Conservation (phyloP, 2,329 filamentous ascomycete genomes). For the Claviceps africana region DNA sequence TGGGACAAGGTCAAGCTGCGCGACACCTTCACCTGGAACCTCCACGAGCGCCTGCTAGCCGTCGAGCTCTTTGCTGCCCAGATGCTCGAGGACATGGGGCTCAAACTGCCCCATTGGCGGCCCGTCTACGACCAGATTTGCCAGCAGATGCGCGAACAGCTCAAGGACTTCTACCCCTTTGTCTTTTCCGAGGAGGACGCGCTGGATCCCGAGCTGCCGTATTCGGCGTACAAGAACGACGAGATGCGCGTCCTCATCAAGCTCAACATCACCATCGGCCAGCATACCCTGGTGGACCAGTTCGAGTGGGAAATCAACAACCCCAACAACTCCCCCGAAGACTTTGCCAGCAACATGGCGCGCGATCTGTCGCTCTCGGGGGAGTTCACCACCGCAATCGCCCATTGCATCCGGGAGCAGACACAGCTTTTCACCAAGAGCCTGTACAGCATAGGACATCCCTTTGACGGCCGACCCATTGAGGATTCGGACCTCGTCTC, state of each 20-base stretch:
- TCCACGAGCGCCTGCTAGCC: conserved; percentile 74
- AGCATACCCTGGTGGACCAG: conserved; percentile 86
- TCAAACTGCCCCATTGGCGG: conserved; percentile 56
- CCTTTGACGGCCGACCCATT: conserved; percentile 84
- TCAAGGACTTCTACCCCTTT: conserved; percentile 87
- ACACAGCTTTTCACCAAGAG: conserved; percentile 87
- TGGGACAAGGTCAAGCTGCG: conserved; percentile 90
- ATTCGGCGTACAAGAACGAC: conserved; percentile 93
- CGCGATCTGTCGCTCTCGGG: conserved; percentile 80
- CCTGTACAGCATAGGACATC: conserved; percentile 82
- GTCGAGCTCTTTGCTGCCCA: conserved; percentile 77
- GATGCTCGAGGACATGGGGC: conserved; percentile 78
- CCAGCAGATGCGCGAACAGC: conserved; percentile 70
- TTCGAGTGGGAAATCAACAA: conserved; percentile 99
- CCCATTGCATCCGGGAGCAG: conserved; percentile 94
- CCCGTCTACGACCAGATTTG: conserved; percentile 47
- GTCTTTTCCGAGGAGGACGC: conserved; percentile 82
- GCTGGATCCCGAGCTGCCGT: conserved; percentile 77
- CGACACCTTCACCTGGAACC: conserved; percentile 97
- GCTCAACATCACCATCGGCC: conserved; percentile 92
- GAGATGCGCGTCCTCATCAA: conserved; percentile 96
- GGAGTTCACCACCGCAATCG: conserved; percentile 94
- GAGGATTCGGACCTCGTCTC: conserved; percentile 82
- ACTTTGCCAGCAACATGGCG: conserved; percentile 82
- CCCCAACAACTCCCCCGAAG: conserved; percentile 81